Percentiles rank a stretch among this genome's conserved stretches.
Evolutionary conservation across 2,329 filamentous ascomycete species (phyloP).

Genomic region (Neofusicoccum sp.): DNA sequence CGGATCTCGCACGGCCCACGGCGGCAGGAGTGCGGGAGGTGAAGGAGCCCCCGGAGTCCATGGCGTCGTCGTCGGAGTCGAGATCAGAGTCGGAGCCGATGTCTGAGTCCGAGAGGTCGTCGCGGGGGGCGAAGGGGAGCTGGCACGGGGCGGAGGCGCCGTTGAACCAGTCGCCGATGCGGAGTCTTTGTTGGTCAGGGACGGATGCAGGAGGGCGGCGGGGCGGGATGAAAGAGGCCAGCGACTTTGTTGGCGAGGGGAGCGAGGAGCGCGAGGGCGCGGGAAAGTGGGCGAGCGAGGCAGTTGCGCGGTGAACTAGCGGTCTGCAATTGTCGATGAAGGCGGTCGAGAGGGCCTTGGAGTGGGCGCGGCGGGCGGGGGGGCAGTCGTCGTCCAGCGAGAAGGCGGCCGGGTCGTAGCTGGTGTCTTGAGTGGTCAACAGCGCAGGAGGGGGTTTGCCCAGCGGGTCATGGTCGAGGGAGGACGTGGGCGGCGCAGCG

Average conservation of each 20-base stretch:
- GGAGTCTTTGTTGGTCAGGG: background rate
- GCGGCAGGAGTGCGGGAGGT: background rate
- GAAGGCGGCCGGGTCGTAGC: constrained; percentile 20
- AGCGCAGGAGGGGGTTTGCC: constrained; percentile 18
- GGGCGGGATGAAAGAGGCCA: constrained; percentile 40
- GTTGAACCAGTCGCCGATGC: constrained; percentile 52
- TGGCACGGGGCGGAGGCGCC: constrained; percentile 52
- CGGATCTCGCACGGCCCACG: background rate
- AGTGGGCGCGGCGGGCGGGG: constrained; percentile 33
- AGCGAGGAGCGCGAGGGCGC: constrained; percentile 39
- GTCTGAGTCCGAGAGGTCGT: constrained; percentile 23
- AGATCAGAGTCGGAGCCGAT: constrained; percentile 31
- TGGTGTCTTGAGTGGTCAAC: constrained; percentile 3
- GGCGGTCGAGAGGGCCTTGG: constrained; percentile 35
- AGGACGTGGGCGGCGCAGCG: background rate
- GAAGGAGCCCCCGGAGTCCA: background rate
- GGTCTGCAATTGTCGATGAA: constrained; percentile 38
- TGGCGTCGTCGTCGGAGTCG: constrained; percentile 21
- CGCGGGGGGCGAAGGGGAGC: constrained; percentile 35
- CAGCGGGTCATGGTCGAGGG: constrained; percentile 19
- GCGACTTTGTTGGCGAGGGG: constrained; percentile 37
- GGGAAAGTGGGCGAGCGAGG: constrained; percentile 30
- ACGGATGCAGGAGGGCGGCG: constrained; percentile 18
- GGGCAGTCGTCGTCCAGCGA: constrained; percentile 26
- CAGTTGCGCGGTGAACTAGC: constrained; percentile 33